Evolutionary conservation across 352 stramenopile species (phyloP).

Genomic region (Phytophthora cajani): DNA sequence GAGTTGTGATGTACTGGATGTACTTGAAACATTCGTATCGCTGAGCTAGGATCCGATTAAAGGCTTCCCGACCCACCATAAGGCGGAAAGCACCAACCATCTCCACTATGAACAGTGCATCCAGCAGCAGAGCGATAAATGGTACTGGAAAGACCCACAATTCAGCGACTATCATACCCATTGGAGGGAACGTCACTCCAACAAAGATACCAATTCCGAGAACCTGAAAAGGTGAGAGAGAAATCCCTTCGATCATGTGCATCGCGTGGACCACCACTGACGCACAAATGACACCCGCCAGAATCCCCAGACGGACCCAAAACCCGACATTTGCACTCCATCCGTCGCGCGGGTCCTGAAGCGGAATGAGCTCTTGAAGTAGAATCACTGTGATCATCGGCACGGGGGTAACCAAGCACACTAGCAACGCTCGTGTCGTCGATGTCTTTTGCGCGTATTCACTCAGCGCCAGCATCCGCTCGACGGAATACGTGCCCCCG

Average conservation of each 20-base stretch:
- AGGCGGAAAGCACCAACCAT: not conserved
- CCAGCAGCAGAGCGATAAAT: constrained; percentile 2
- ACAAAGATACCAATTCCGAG: not conserved
- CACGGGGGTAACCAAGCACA: constrained; percentile 1
- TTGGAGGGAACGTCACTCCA: not conserved
- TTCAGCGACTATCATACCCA: constrained; percentile 2
- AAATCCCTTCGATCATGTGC: constrained; percentile 7
- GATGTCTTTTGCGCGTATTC: constrained; percentile 15
- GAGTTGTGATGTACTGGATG: not conserved
- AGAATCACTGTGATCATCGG: constrained; percentile 11
- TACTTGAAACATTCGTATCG: not conserved
- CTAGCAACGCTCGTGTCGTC: not conserved
- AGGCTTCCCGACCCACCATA: constrained; percentile 1
- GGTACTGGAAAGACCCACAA: constrained; percentile 6
- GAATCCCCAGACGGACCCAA: constrained; percentile 1
- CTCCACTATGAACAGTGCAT: not conserved
- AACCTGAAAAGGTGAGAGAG: not conserved
- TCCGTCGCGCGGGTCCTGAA: not conserved
- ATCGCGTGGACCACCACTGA: constrained; percentile 1
- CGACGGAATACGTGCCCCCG: constrained; percentile 7
- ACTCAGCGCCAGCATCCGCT: constrained; percentile 26
- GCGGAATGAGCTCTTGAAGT: constrained; percentile 4
- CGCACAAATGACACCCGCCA: constrained; percentile 1
- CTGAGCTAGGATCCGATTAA: not conserved
- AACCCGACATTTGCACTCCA: constrained; percentile 1